A percentile compares a stretch with the other conserved stretches of the same genome.
These are phyloP conservation scores for Lepidopterella palustris DNA, from an alignment of 495 filamentous ascomycete genomes.

Conservation along the genomic window DNA sequence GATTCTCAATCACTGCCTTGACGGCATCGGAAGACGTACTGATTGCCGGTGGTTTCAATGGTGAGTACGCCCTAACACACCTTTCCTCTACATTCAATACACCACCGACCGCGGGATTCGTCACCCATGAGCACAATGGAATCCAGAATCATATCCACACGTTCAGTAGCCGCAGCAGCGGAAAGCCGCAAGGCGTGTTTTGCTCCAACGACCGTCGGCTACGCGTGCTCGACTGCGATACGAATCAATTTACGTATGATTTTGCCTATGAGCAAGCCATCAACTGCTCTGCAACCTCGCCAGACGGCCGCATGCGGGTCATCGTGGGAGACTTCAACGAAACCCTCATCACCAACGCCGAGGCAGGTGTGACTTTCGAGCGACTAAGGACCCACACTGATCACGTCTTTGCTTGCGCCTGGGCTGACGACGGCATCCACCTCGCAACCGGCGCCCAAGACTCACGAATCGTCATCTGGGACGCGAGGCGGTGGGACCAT, in stretches of 20 bases:
- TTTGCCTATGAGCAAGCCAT: slow-evolving; percentile 60
- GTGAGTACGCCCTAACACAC: slow-evolving; percentile 66
- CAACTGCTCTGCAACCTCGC: slow-evolving; percentile 79
- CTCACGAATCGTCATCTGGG: slow-evolving; percentile 75
- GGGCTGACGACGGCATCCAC: slow-evolving; percentile 82
- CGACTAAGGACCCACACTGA: slow-evolving; percentile 66
- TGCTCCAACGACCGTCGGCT: slow-evolving; percentile 76
- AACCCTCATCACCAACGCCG: slow-evolving; percentile 57
- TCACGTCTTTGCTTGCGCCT: slow-evolving; percentile 83
- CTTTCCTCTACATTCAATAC: slow-evolving; percentile 42
- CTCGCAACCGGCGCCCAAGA: slow-evolving; percentile 92
- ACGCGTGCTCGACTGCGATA: slow-evolving; percentile 65
- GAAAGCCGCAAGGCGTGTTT: slow-evolving; percentile 64
- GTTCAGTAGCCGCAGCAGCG: slow-evolving; percentile 51
- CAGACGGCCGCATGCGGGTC: slow-evolving; percentile 71
- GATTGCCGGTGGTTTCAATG: slow-evolving; percentile 73
- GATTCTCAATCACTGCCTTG: slow-evolving; percentile 62
- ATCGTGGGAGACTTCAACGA: slow-evolving; percentile 62
- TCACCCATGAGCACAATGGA: slow-evolving; percentile 60
- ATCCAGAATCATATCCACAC: slow-evolving; percentile 87
- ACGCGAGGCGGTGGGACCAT: slow-evolving; percentile 65
- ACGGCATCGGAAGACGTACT: slow-evolving; percentile 59
- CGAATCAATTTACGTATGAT: slow-evolving; percentile 58
- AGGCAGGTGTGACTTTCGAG: slow-evolving; percentile 50
- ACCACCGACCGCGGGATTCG: slow-evolving; percentile 51